These are phyloP conservation scores for Vicia sativa DNA, from an alignment of 306 rosid genomes.

Conservation along the genomic window DNA sequence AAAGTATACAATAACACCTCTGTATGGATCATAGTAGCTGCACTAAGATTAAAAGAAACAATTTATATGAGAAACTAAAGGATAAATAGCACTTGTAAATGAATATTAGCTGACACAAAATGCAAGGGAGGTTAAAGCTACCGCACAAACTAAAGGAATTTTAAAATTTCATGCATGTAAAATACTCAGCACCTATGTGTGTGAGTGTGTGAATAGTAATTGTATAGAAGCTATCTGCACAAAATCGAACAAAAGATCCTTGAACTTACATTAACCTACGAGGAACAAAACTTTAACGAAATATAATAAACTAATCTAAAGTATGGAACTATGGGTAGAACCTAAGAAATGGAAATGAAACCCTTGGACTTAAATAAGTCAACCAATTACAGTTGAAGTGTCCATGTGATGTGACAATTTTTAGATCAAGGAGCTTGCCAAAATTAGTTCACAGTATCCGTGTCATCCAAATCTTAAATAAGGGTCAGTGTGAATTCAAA, in stretches of 20 bases:
- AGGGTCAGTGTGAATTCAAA: constrained; percentile 9
- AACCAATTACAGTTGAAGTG: constrained; percentile 14
- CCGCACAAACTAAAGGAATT: constrained; percentile 21
- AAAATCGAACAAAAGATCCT: constrained; percentile 18
- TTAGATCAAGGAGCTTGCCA: constrained; percentile 16
- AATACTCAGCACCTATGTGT: not conserved
- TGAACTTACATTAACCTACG: constrained; percentile 27
- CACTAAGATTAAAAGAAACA: constrained; percentile 45
- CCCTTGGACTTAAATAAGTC: constrained; percentile 30
- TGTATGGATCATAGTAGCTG: constrained; percentile 92
- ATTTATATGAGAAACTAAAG: constrained; percentile 33
- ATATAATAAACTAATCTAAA: constrained; percentile 20
- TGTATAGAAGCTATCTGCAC: constrained; percentile 11
- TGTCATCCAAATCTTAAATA: constrained; percentile 31
- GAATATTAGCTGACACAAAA: constrained; percentile 24
- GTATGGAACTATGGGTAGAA: not conserved
- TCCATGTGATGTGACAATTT: constrained; percentile 23
- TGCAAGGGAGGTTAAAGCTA: constrained; percentile 6
- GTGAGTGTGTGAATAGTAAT: not conserved
- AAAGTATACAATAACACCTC: constrained; percentile 93
- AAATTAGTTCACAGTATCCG: constrained; percentile 26
- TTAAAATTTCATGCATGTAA: constrained; percentile 8
- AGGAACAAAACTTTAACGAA: constrained; percentile 13
- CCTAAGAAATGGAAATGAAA: constrained; percentile 24
- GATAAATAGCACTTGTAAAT: constrained; percentile 30